Evolutionary conservation across 164 flowering plant species (phyloP), one percentile per base, ranked within the genome.

Genomic region (Pachysandra terminalis): DNA sequence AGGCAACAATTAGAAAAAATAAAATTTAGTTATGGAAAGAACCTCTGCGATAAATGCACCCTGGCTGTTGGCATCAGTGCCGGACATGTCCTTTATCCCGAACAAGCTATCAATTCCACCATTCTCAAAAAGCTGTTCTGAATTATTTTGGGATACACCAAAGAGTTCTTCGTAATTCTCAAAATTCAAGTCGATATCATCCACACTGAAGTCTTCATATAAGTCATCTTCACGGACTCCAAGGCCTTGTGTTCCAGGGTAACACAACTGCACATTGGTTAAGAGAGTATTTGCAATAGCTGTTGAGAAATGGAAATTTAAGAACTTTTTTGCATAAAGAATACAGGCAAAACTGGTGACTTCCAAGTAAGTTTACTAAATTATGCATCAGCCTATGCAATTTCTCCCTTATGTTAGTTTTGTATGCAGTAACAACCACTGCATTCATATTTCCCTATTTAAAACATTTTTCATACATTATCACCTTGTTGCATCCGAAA

Each of bases 111-210:
- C 87, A 56, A 87, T 78, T 9, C 92, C 96, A 75, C 84, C 96
- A 80, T 88, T 85, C 67, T 86, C 90, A 73, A 89, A 77, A 53
- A 87, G 80, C 59, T 83, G 81, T 65, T 88, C 88, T 14, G 91
- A 81, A 61, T 83, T 73, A 70, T 80, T 81, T 45, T 80, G 85
- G 64, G 88, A 72, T 15, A 74, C 71, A 55, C 91, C 94, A 81
- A 95, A 92, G 26, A 92, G 82, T 75, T 90, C 96, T 61, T 92
- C 97, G 73, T 89, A 95, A 74, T 85, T 90, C 69, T 95, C 97
- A 67, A 89, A 75, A 76, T 71, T 82, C 73, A 95, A 56, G 74
- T 90, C 97, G 66, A 84, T 77, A 79, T 89, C 98, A 82, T 79
- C 90, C 87, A 87, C 84, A 68, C 78, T 73, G 66, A 89, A 80